A percentile compares a stretch with the other conserved stretches of the same genome.
Conservation (phyloP, 805 yeast genomes). For the Suhomyces pyralidae region DNA sequence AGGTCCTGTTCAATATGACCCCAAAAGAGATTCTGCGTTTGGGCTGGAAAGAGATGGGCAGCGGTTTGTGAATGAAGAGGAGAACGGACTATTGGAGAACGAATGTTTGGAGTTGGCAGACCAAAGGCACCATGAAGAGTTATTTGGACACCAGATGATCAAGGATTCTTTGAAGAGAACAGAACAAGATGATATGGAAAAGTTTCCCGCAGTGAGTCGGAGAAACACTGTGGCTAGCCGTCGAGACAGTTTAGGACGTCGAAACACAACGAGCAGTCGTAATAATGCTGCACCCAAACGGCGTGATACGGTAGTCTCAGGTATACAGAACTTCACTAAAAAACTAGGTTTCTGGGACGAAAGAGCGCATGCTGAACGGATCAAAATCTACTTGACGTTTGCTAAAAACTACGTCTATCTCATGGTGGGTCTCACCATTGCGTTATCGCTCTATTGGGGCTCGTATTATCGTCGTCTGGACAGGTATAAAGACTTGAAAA, state of each 20-base stretch:
- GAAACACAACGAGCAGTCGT: neutral
- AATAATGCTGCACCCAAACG: neutral
- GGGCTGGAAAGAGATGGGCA: neutral
- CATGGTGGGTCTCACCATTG: constrained; percentile 20
- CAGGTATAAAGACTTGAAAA: constrained; percentile 20
- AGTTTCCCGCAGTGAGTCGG: neutral
- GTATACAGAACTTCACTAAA: constrained; percentile 17
- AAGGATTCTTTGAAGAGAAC: constrained; percentile 2
- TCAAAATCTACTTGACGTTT: constrained; percentile 19
- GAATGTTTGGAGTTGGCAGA: constrained; percentile 3
- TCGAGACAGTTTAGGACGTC: neutral
- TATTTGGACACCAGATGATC: constrained; percentile 12
- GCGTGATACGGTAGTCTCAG: constrained; percentile 16
- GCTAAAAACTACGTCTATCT: constrained; percentile 21
- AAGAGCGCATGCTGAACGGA: constrained; percentile 23
- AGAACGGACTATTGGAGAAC: neutral
- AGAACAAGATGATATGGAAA: neutral
- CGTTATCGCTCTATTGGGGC: constrained; percentile 34
- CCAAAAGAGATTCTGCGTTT: neutral
- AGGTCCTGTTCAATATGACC: neutral
- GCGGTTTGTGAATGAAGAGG: constrained; percentile 2
- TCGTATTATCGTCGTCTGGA: constrained; percentile 21
- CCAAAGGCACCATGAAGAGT: constrained; percentile 6
- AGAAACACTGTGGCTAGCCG: constrained; percentile 7
- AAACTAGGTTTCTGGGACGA: constrained; percentile 29